These are phyloP conservation scores for Lepidium sativum DNA, from an alignment of 345 rosid genomes.

Conservation along the genomic window DNA sequence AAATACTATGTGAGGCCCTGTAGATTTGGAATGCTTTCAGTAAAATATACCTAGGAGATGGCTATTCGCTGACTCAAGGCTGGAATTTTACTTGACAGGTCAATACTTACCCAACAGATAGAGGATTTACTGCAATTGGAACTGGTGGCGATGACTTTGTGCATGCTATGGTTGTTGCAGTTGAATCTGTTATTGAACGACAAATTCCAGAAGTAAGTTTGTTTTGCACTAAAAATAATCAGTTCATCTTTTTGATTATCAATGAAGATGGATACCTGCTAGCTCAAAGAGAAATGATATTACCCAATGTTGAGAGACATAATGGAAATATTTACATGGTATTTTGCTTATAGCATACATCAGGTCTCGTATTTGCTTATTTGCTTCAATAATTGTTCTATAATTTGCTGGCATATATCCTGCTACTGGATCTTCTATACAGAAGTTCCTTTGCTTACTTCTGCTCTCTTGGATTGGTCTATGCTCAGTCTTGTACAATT, in stretches of 20 bases:
- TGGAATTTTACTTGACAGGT: slow-evolving; percentile 42
- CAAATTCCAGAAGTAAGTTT: slow-evolving; percentile 70
- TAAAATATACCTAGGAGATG: not conserved
- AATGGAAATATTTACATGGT: not conserved
- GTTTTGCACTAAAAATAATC: too few species aligned
- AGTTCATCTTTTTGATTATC: not conserved
- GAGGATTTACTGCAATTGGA: slow-evolving; percentile 95
- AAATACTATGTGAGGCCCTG: not conserved
- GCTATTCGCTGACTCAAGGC: slow-evolving; percentile 1
- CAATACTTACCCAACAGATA: slow-evolving; percentile 83
- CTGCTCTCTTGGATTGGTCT: not conserved
- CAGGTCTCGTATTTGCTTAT: not conserved
- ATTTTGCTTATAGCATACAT: not conserved
- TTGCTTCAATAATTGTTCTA: slow-evolving; percentile 1
- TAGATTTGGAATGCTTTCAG: not conserved
- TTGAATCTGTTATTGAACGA: slow-evolving; percentile 84
- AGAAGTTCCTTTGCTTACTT: not conserved
- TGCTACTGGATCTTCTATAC: not conserved
- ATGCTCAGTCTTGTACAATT: not conserved
- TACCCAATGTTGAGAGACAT: not conserved
- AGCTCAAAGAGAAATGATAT: not conserved
- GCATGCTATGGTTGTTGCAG: slow-evolving; percentile 93
- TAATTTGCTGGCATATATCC: not conserved
- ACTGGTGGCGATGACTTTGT: slow-evolving; percentile 98
- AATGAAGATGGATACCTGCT: not conserved